A percentile compares a stretch with the other conserved stretches of the same genome.
Evolutionary conservation across 2,329 filamentous ascomycete genomes (phyloP).

Genomic region (Monilinia vaccinii-corymbosi): DNA sequence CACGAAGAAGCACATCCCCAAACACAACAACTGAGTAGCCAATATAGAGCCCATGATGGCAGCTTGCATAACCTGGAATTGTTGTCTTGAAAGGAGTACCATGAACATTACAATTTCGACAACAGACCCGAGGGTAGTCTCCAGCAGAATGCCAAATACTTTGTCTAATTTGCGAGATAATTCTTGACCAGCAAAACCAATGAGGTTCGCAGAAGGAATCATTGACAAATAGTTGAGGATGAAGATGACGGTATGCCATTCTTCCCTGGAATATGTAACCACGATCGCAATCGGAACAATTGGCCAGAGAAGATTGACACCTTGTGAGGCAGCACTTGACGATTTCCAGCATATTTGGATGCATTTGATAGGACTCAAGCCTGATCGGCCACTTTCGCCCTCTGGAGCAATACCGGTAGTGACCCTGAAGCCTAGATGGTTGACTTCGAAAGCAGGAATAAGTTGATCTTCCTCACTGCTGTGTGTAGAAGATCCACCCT

Average conservation of each 20-base stretch:
- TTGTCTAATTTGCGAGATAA: constrained; percentile 67
- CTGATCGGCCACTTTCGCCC: constrained; percentile 60
- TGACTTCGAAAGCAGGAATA: constrained; percentile 9
- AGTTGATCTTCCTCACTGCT: not conserved
- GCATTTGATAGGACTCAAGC: constrained; percentile 56
- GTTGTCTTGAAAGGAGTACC: constrained; percentile 48
- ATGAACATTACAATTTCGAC: constrained; percentile 81
- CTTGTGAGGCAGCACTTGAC: constrained; percentile 51
- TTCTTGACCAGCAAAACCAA: constrained; percentile 67
- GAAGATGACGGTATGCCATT: constrained; percentile 57
- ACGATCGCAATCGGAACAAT: constrained; percentile 65
- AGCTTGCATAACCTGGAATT: constrained; percentile 66
- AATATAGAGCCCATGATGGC: constrained; percentile 78
- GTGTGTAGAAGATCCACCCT: not conserved
- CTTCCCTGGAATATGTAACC: constrained; percentile 44
- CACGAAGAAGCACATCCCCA: constrained; percentile 72
- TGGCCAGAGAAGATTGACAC: constrained; percentile 66
- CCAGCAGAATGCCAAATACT: constrained; percentile 54
- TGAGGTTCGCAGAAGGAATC: constrained; percentile 65
- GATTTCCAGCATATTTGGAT: constrained; percentile 54
- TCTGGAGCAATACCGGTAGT: constrained; percentile 35
- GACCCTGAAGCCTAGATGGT: constrained; percentile 21
- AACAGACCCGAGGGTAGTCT: constrained; percentile 59
- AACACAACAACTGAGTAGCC: constrained; percentile 70
- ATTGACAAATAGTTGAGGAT: constrained; percentile 66